These are phyloP conservation scores for Neospora caninum DNA, from an alignment of 169 alveolate genomes.

Conservation along the genomic window DNA sequence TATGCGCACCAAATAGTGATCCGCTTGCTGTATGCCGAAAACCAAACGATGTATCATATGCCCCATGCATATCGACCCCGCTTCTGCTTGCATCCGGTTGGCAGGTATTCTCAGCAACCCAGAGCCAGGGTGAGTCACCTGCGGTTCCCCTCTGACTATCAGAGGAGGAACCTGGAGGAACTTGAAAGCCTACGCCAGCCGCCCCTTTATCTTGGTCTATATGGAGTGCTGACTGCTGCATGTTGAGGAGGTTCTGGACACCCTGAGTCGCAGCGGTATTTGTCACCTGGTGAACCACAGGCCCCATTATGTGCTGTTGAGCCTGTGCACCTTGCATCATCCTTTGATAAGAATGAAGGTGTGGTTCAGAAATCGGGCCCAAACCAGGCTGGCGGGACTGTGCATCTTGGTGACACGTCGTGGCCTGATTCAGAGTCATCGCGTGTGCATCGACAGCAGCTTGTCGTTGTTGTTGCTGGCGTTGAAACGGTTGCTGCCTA, in stretches of 20 bases:
- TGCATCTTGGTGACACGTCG: background rate
- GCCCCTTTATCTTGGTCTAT: background rate
- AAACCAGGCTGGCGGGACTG: background rate
- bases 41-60: background rate
- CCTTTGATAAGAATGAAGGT: background rate
- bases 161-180: background rate
- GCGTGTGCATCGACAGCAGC: background rate
- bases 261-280: background rate
- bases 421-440: background rate
- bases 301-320: background rate
- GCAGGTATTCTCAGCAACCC: background rate
- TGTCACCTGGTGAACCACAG: background rate
- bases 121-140: constrained; percentile 14
- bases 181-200: background rate
- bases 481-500: constrained; percentile 33
- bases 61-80: background rate
- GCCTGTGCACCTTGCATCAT: background rate
- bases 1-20: background rate
- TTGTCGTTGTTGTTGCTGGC: constrained; percentile 21
- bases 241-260: background rate
- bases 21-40: background rate
- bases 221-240: background rate
- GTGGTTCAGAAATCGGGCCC: background rate
- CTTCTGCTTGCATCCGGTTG: background rate
- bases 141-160: background rate